These are phyloP conservation scores for Tolypocladium tropicale DNA, from an alignment of 2,329 filamentous ascomycete genomes.

Conservation along the genomic window DNA sequence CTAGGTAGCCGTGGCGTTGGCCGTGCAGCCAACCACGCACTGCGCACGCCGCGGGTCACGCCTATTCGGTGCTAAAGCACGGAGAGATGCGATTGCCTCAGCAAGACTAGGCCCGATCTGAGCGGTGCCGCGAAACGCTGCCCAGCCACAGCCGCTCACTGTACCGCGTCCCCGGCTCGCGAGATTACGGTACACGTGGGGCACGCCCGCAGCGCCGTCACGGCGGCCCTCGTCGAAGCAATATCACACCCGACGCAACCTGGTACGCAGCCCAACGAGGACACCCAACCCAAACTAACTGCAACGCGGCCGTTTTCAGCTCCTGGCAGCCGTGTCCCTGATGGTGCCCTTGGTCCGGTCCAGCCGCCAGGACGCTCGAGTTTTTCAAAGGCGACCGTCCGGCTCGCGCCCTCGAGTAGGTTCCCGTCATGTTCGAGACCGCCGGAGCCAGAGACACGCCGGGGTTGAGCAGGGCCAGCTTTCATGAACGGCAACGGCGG, in stretches of 20 bases:
- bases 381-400: background rate
- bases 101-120: background rate
- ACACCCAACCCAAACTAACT: background rate
- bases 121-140: background rate
- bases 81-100: background rate
- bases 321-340: background rate
- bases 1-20: constrained; percentile 14
- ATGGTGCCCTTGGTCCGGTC: background rate
- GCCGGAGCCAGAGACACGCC: background rate
- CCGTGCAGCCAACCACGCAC: background rate
- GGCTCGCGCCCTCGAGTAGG: background rate
- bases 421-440: too few species aligned
- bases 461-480: background rate
- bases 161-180: background rate
- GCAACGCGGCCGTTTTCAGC: background rate
- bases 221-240: background rate
- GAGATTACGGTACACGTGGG: background rate
- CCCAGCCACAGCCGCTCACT: background rate
- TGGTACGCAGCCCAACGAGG: background rate
- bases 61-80: background rate
- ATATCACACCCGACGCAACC: background rate
- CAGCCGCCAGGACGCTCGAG: background rate
- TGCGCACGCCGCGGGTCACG: background rate
- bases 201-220: background rate
- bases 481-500: background rate